These are phyloP conservation scores for Neospora caninum DNA, from an alignment of 169 alveolate species.

Conservation along the genomic window DNA sequence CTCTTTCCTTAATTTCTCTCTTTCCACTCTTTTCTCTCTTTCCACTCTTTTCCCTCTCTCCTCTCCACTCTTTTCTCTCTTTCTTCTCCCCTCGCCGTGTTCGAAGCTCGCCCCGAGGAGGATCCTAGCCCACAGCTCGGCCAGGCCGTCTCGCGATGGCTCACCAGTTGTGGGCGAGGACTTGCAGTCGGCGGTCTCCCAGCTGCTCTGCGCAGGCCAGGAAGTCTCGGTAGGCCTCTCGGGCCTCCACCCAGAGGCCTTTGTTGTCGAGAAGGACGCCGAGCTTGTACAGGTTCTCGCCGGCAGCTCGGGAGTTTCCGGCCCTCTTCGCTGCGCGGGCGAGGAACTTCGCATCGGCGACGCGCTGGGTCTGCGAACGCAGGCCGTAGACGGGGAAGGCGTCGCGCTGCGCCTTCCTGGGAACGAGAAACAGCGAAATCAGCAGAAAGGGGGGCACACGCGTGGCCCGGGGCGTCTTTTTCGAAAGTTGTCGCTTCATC, in stretches of 20 bases:
- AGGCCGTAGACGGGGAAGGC: neutral
- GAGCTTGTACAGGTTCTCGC: neutral
- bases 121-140: too few species aligned
- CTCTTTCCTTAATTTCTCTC: too few species aligned
- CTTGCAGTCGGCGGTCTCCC: neutral
- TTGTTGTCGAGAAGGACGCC: slow-evolving; percentile 15
- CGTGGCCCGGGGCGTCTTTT: too few species aligned
- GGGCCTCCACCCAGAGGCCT: slow-evolving; percentile 7
- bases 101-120: too few species aligned
- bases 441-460: neutral
- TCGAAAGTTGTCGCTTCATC: too few species aligned
- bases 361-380: slow-evolving; percentile 21
- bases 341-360: neutral
- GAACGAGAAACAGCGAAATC: neutral
- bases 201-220: neutral
- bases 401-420: slow-evolving; percentile 19
- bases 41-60: too few species aligned
- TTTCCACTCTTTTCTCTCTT: too few species aligned
- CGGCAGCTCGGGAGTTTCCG: neutral
- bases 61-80: too few species aligned
- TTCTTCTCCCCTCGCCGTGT: too few species aligned
- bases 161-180: slow-evolving; percentile 27
- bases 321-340: neutral
- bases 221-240: neutral
- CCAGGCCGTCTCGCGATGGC: neutral